A percentile compares a stretch with the other conserved stretches of the same genome.
These are phyloP conservation scores for Vitis vinifera DNA, from an alignment of 164 flowering plant genomes.

Conservation along the genomic window DNA sequence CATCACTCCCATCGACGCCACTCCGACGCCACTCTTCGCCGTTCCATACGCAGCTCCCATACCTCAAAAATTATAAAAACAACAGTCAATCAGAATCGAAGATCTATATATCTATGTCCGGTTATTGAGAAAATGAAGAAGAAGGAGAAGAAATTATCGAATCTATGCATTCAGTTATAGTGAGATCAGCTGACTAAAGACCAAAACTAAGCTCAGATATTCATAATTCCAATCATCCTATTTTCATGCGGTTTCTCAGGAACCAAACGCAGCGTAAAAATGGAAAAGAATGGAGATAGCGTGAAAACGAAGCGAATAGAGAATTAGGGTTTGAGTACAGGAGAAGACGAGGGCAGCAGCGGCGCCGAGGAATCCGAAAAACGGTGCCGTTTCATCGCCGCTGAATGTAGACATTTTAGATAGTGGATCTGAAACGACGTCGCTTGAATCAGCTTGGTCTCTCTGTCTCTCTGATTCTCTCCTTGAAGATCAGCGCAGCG, in stretches of 20 bases:
- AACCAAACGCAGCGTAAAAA: no score
- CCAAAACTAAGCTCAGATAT: not conserved
- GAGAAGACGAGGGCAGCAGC: constrained; percentile 84
- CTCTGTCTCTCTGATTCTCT: constrained; percentile 1
- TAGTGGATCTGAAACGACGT: constrained; percentile 14
- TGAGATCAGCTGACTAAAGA: no score
- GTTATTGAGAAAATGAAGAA: not conserved
- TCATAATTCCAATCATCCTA: not conserved
- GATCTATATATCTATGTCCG: not conserved
- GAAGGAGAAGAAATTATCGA: not conserved
- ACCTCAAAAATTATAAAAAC: constrained; percentile 33
- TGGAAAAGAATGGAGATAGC: no score
- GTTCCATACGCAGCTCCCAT: constrained; percentile 97
- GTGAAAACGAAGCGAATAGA: no score
- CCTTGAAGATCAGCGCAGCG: not conserved
- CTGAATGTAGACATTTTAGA: constrained; percentile 52
- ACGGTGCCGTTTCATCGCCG: constrained; percentile 89
- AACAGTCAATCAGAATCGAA: constrained; percentile 2
- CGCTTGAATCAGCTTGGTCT: constrained; percentile 23
- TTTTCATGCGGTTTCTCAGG: no score
- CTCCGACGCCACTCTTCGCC: constrained; percentile 91
- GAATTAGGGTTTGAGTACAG: constrained; percentile 34
- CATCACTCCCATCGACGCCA: constrained; percentile 95
- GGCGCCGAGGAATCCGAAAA: constrained; percentile 85
- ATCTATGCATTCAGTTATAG: no score